A percentile compares a stretch with the other conserved stretches of the same genome.
These are phyloP conservation scores for Pestalotiopsis sp. DNA, from an alignment of 2,329 filamentous ascomycete genomes.

Conservation along the genomic window DNA sequence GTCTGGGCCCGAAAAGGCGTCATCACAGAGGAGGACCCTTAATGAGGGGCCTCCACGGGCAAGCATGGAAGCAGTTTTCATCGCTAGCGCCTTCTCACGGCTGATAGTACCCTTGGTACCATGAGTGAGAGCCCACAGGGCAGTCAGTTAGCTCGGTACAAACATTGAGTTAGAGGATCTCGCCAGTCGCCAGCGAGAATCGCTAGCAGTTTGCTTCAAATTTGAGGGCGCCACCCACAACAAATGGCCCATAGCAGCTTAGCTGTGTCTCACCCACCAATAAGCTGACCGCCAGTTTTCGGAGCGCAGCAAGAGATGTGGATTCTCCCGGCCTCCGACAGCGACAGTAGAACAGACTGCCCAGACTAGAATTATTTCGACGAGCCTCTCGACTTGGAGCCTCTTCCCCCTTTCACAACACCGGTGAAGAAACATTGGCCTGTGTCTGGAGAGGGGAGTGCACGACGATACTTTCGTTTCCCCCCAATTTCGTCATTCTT, in stretches of 20 bases:
- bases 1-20: neutral
- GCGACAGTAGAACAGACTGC: neutral
- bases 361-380: conserved; percentile 1
- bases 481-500: neutral
- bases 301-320: conserved; percentile 9
- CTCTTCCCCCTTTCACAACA: neutral
- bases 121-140: neutral
- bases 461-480: neutral
- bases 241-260: neutral
- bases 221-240: conserved; percentile 6
- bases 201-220: conserved; percentile 1
- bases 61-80: neutral
- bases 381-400: neutral
- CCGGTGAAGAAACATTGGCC: conserved; percentile 2
- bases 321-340: neutral
- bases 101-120: neutral
- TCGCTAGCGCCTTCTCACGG: neutral
- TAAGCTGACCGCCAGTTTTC: conserved; percentile 8
- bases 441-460: conserved; percentile 1
- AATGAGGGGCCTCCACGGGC: neutral
- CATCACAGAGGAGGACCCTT: neutral
- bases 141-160: neutral
- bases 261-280: neutral
- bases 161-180: neutral
- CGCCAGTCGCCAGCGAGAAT: neutral